Evolutionary conservation across 2,329 filamentous ascomycete species (phyloP).

Genomic region (Aspergillus aculeatus): DNA sequence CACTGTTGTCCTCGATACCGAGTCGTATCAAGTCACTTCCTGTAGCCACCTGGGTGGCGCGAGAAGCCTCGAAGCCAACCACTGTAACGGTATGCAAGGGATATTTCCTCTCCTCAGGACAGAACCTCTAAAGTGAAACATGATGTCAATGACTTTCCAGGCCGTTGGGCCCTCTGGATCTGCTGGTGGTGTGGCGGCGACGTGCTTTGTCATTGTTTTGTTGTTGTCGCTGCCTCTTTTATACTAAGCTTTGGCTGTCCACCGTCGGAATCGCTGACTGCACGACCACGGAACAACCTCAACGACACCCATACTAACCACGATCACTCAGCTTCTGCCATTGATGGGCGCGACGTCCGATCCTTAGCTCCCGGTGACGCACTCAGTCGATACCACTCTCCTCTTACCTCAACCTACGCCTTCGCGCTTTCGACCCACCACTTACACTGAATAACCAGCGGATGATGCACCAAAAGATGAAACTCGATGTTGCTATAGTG

Average conservation of each 20-base stretch:
- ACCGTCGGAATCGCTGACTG: not conserved
- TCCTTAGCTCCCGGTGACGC: slow-evolving; percentile 14
- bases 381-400: slow-evolving; percentile 16
- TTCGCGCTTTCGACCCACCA: slow-evolving; percentile 16
- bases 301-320: not conserved
- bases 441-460: slow-evolving; percentile 15
- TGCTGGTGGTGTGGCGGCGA: not conserved
- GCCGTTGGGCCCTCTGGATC: not conserved
- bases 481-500: slow-evolving; percentile 22
- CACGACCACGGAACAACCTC: not conserved
- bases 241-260: slow-evolving; percentile 8
- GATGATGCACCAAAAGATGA: slow-evolving; percentile 19
- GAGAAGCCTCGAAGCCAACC: too few relatives aligned
- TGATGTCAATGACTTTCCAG: not conserved
- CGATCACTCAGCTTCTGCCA: slow-evolving; percentile 2
- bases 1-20: too few relatives aligned
- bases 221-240: slow-evolving; percentile 9
- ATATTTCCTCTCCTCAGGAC: not conserved
- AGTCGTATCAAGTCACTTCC: too few relatives aligned
- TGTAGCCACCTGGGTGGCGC: too few relatives aligned
- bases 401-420: slow-evolving; percentile 9
- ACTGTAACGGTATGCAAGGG: not conserved
- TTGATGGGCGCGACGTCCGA: slow-evolving; percentile 12
- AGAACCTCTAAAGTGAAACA: not conserved
- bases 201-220: slow-evolving; percentile 12